A percentile compares a stretch with the other conserved stretches of the same genome.
Evolutionary conservation across 1,284 basidiomycete genomes (phyloP).

Genomic region (Neonothopanus nambi): DNA sequence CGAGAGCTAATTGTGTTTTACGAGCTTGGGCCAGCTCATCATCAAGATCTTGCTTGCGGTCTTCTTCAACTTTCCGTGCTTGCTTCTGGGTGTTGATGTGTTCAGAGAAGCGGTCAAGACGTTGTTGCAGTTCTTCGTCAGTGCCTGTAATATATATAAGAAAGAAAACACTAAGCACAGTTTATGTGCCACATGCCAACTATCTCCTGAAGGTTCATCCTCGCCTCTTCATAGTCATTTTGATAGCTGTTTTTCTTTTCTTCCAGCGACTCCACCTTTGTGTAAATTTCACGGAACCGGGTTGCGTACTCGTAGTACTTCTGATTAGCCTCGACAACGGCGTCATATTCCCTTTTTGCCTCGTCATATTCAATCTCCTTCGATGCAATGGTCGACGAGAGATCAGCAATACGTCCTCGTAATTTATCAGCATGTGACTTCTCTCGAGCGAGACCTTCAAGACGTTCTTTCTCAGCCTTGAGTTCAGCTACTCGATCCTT

Average conservation of each 20-base stretch:
- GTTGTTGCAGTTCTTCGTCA: constrained; percentile 73
- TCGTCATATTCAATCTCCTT: constrained; percentile 80
- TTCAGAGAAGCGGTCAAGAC: constrained; percentile 72
- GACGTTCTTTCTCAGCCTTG: constrained; percentile 90
- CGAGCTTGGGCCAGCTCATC: constrained; percentile 60
- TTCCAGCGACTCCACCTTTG: constrained; percentile 70
- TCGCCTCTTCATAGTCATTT: constrained; percentile 62
- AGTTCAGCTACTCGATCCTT: constrained; percentile 91
- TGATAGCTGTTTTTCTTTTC: constrained; percentile 59
- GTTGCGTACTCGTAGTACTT: constrained; percentile 83
- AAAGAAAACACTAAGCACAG: not conserved
- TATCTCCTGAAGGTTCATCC: constrained; percentile 71
- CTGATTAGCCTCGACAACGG: constrained; percentile 73
- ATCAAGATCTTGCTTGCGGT: constrained; percentile 59
- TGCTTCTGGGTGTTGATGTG: constrained; percentile 58
- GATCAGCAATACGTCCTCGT: constrained; percentile 64
- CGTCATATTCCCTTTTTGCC: constrained; percentile 66
- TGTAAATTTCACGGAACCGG: constrained; percentile 83
- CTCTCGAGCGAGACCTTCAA: constrained; percentile 80
- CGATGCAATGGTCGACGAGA: constrained; percentile 60
- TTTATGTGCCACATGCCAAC: constrained; percentile 48
- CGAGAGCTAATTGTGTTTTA: constrained; percentile 53
- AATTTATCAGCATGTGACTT: constrained; percentile 88
- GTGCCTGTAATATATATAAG: constrained; percentile 50
- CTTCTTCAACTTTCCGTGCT: constrained; percentile 47